Base-by-base conservation (phyloP, 108 stramenopile species). In the Nitzschia putrida region DNA sequence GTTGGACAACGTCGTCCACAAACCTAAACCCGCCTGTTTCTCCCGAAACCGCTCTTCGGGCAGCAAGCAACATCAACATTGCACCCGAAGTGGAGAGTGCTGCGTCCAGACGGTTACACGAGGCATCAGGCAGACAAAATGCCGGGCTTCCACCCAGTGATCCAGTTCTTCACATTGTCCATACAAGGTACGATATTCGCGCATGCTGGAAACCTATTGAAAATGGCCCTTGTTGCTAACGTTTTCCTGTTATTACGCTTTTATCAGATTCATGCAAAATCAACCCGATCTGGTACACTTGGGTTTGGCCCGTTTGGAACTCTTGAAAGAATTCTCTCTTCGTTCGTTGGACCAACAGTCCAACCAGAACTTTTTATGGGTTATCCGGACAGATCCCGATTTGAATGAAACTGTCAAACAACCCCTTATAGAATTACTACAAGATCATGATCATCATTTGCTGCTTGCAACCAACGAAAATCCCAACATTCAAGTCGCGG, bases 201-300 rank as follows among this genome's bases (percentile, higher is more conserved):
- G 44, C 44, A 45, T 12, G 9, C 11, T 8, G 57, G 20, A 29
- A 11, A 29, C 5, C 8, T 53, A 18, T 8, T 18, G 18, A 20
- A 13, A 53, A 53, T 20, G 21, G 13, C 53, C 21, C 8, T 8
- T 20, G 18, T 16, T 18, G 8, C 53, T 18, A 20, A 8, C 18
- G 53, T 53, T 53, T 20, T 12, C 25, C 8, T 13, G 12, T n/a
- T n/a, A n/a, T 16, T 57, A 12, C n/a, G n/a, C n/a, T n/a, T n/a
- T n/a, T n/a, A n/a, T 14, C 43, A 61, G 60, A 43, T 85, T 85
- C 53, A 85, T 85, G 84, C 84, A 85, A 64, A 66, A 77, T 69
- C 84, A 85, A 51, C 76, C 78, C 2, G 21, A 53, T 39, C 56
- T 85, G n/a, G 24, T 75, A 61, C 55, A 72, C 10, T 45, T 86